Conservation (phyloP, 2,329 filamentous ascomycete genomes). For the Aureobasidium sp. region DNA sequence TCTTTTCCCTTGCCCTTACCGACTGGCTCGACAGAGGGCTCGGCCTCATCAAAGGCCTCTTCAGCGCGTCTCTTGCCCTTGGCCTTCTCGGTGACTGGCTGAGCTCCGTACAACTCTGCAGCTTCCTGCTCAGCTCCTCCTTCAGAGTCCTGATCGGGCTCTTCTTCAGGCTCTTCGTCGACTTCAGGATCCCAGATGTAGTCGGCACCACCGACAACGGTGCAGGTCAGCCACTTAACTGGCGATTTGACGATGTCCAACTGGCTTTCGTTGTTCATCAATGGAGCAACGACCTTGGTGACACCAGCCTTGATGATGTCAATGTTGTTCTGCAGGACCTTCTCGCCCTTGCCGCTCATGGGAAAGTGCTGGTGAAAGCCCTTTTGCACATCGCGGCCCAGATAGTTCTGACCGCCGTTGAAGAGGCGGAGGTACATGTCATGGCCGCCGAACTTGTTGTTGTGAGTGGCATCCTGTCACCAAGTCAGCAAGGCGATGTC, state of each 20-base stretch:
- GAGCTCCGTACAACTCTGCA: not conserved
- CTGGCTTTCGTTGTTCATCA: constrained; percentile 36
- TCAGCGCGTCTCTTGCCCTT: not conserved
- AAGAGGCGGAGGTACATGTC: constrained; percentile 38
- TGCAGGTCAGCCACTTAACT: constrained; percentile 41
- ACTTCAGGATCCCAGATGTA: constrained; percentile 10
- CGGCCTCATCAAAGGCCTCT: not conserved
- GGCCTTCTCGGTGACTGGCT: constrained; percentile 7
- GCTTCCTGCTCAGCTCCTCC: not conserved
- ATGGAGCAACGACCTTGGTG: constrained; percentile 32
- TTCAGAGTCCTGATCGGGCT: not conserved
- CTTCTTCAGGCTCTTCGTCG: constrained; percentile 13
- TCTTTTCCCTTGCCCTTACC: constrained; percentile 11
- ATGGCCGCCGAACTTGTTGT: constrained; percentile 34
- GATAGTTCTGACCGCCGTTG: constrained; percentile 38
- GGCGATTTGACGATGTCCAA: constrained; percentile 31
- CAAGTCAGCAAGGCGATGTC: not conserved
- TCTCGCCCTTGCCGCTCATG: constrained; percentile 37
- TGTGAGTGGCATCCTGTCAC: constrained; percentile 29
- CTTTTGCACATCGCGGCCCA: constrained; percentile 32
- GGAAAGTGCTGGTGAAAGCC: constrained; percentile 37
- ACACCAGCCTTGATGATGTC: constrained; percentile 38
- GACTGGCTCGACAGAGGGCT: too few relatives aligned
- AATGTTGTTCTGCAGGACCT: constrained; percentile 36
- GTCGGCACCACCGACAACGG: constrained; percentile 29